These are phyloP conservation scores for Massariosphaeria phaeospora DNA, from an alignment of 495 filamentous ascomycete species.

Conservation along the genomic window DNA sequence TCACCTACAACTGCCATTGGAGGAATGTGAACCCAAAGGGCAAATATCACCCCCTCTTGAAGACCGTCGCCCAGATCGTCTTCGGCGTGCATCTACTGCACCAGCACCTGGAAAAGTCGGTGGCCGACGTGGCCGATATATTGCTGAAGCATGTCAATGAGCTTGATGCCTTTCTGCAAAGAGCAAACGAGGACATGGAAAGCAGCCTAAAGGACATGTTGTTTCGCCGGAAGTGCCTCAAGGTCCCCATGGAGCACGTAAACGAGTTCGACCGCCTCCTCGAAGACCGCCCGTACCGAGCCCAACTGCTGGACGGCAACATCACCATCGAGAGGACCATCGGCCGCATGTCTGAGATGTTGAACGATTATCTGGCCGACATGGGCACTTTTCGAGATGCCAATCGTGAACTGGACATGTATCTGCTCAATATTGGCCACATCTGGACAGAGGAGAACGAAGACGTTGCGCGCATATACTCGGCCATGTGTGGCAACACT, in stretches of 20 bases:
- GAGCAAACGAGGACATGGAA: constrained; percentile 77
- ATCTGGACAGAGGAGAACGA: constrained; percentile 43
- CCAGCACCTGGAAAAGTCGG: constrained; percentile 78
- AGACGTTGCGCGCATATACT: constrained; percentile 34
- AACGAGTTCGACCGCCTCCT: constrained; percentile 87
- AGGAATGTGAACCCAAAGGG: constrained; percentile 60
- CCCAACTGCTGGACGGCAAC: constrained; percentile 78
- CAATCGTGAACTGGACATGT: constrained; percentile 69
- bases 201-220: constrained; percentile 76
- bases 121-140: constrained; percentile 79
- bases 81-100: constrained; percentile 90
- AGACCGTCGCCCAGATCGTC: constrained; percentile 84
- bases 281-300: constrained; percentile 72
- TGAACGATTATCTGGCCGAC: constrained; percentile 73
- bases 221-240: constrained; percentile 72
- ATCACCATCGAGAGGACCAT: constrained; percentile 88
- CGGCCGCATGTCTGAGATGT: constrained; percentile 64
- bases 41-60: constrained; percentile 79
- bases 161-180: constrained; percentile 82
- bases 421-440: constrained; percentile 59
- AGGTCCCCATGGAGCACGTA: constrained; percentile 76
- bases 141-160: constrained; percentile 91
- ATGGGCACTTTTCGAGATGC: constrained; percentile 71
- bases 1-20: constrained; percentile 68
- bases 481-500: constrained; percentile 41